Conservation (phyloP, 108 stramenopile species). For the Pseudonitzschia delicatissima region DNA sequence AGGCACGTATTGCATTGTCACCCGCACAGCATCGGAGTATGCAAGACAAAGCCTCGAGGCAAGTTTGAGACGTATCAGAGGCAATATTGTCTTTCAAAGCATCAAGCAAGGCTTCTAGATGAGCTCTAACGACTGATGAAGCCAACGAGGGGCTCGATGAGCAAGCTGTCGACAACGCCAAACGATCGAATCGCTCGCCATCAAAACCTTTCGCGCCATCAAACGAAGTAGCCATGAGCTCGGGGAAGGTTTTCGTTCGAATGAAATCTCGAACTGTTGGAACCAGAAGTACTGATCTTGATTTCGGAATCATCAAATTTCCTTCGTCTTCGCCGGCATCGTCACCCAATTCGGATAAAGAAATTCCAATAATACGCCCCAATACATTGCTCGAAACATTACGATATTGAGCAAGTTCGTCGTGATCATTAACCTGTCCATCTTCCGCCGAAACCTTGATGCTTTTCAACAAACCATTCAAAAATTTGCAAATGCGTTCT, state of each 20-base stretch:
- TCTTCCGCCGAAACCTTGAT: not conserved
- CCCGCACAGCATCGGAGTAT: conserved; percentile 23
- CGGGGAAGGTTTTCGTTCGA: not conserved
- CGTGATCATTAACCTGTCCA: not conserved
- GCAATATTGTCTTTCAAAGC: not conserved
- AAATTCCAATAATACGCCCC: conserved; percentile 20
- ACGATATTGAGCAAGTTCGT: not conserved
- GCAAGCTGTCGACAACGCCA: conserved; percentile 22
- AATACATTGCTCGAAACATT: conserved; percentile 7
- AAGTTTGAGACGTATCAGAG: not conserved
- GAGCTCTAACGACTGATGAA: conserved; percentile 10
- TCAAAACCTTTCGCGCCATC: not conserved
- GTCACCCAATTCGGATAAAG: not conserved
- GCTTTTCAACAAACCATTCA: conserved; percentile 15
- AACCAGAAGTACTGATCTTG: not conserved
- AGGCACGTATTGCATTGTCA: conserved; percentile 12
- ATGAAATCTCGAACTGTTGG: conserved; percentile 10
- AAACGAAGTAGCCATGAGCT: conserved; percentile 8
- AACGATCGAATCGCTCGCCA: conserved; percentile 6
- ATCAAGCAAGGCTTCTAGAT: conserved; percentile 8
- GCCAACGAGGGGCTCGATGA: conserved; percentile 12
- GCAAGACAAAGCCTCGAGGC: conserved; percentile 9
- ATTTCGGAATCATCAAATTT: no score
- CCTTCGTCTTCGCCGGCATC: not conserved
- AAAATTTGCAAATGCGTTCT: conserved; percentile 22